Conservation (phyloP, 148 eudicot species). For the Oxyria digyna region DNA sequence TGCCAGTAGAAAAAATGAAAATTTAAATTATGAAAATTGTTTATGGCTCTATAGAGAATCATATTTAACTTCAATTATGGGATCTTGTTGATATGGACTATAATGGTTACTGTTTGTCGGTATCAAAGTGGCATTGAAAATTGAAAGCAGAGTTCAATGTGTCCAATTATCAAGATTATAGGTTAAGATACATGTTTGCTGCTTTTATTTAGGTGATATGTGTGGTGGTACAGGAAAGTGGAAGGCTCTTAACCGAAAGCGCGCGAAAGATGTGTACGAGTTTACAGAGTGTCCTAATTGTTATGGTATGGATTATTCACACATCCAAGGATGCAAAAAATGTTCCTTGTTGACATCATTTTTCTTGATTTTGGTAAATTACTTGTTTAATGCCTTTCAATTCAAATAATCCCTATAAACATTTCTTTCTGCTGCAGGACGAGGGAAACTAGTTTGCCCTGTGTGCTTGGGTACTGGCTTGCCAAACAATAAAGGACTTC, state of each 20-base stretch:
- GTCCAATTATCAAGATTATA: not conserved
- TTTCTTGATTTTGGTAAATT: not conserved
- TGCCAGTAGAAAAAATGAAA: not conserved
- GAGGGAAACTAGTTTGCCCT: slow-evolving; percentile 97
- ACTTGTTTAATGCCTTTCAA: not conserved
- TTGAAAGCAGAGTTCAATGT: not conserved
- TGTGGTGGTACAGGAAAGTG: slow-evolving; percentile 99
- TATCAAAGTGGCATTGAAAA: not conserved
- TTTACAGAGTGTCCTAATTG: slow-evolving; percentile 96
- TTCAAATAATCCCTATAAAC: not conserved
- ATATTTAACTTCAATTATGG: not conserved
- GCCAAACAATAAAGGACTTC: slow-evolving; percentile 95
- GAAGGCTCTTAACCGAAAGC: slow-evolving; percentile 95
- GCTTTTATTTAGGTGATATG: slow-evolving; percentile 86
- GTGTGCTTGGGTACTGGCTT: slow-evolving; percentile 93
- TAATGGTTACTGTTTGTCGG: not conserved
- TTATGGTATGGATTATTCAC: slow-evolving; percentile 42
- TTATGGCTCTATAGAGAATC: not conserved
- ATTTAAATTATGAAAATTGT: not conserved
- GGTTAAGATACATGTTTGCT: slow-evolving; percentile 36
- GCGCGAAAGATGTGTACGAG: slow-evolving; percentile 94
- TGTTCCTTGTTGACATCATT: not conserved
- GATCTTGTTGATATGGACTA: not conserved
- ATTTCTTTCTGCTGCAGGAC: slow-evolving; percentile 31
- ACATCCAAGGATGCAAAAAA: not conserved